Conservation (phyloP, 306 rosid genomes). For the Pachyrhizus erosus region DNA sequence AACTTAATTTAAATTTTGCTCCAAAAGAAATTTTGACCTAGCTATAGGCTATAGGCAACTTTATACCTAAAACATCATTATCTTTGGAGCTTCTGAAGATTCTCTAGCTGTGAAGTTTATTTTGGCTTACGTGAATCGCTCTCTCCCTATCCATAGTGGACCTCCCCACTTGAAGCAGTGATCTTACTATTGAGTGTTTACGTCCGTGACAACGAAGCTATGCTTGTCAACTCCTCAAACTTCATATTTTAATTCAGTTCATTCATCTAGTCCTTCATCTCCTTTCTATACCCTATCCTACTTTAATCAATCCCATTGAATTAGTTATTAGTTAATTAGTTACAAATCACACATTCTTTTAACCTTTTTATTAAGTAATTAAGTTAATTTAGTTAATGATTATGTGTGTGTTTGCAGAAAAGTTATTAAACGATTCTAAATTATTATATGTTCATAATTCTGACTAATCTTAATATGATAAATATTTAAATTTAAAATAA, state of each 20-base stretch:
- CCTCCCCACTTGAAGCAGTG: conserved; percentile 1
- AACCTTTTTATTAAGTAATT: background rate
- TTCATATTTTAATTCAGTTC: too few species aligned
- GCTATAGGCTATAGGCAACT: background rate
- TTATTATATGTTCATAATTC: too few species aligned
- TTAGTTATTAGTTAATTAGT: too few species aligned
- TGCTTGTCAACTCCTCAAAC: background rate
- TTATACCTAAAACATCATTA: background rate
- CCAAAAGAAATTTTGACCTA: background rate
- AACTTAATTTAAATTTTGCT: background rate
- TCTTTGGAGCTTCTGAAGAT: conserved; percentile 6
- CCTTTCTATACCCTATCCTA: background rate
- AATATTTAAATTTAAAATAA: too few species aligned
- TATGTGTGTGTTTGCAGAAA: too few species aligned
- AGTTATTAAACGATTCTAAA: too few species aligned
- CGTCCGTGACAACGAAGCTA: background rate
- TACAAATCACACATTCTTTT: background rate
- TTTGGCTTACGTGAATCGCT: background rate
- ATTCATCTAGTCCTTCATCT: too few species aligned
- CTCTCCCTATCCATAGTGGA: background rate
- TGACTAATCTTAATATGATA: too few species aligned
- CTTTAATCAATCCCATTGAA: background rate
- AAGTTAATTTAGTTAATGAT: background rate
- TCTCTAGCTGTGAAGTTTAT: background rate
- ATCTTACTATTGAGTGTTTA: background rate